phyloP scores from a whole-genome alignment of 768 basidiomycete species.

The Agaricus blazei region DNA sequence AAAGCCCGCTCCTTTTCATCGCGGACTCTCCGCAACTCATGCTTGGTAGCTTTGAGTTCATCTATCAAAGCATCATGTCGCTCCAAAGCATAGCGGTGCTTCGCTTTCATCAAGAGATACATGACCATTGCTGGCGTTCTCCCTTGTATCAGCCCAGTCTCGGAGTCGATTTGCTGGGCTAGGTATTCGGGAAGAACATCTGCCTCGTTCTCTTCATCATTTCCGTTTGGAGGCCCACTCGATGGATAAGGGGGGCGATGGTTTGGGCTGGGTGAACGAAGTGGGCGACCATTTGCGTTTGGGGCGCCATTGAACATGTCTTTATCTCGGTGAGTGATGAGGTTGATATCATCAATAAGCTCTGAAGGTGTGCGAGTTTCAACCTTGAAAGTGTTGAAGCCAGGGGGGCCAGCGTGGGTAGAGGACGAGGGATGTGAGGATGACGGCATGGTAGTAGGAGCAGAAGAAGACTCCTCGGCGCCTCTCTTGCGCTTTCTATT shows the following conservation, averaged over 20 bases:
- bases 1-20: slow-evolving; percentile 59
- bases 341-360: slow-evolving; percentile 24
- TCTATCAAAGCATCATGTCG: slow-evolving; percentile 62
- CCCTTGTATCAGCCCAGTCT: slow-evolving; percentile 61
- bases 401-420: slow-evolving; percentile 12
- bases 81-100: slow-evolving; percentile 61
- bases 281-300: slow-evolving; percentile 15
- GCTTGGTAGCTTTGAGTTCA: slow-evolving; percentile 53
- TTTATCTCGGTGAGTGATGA: slow-evolving; percentile 20
- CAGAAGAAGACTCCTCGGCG: slow-evolving; percentile 26
- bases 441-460: slow-evolving; percentile 12
- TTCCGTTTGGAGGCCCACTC: slow-evolving; percentile 5
- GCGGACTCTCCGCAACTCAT: slow-evolving; percentile 47
- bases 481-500: slow-evolving; percentile 65
- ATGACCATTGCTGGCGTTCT: slow-evolving; percentile 65
- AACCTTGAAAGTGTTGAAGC: slow-evolving; percentile 62
- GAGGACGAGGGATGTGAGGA: slow-evolving; percentile 1
- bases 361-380: slow-evolving; percentile 45
- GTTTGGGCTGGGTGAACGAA: slow-evolving; percentile 4
- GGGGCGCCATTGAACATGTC: slow-evolving; percentile 13
- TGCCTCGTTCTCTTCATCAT: slow-evolving; percentile 34
- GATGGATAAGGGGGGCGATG: slow-evolving; percentile 4
- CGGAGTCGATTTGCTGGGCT: slow-evolving; percentile 41
- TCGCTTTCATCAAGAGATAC: slow-evolving; percentile 75
- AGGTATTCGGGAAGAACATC: slow-evolving; percentile 48